phyloP scores from a whole-genome alignment of 2,329 filamentous ascomycete species.

The Furcasterigmium sp. region DNA sequence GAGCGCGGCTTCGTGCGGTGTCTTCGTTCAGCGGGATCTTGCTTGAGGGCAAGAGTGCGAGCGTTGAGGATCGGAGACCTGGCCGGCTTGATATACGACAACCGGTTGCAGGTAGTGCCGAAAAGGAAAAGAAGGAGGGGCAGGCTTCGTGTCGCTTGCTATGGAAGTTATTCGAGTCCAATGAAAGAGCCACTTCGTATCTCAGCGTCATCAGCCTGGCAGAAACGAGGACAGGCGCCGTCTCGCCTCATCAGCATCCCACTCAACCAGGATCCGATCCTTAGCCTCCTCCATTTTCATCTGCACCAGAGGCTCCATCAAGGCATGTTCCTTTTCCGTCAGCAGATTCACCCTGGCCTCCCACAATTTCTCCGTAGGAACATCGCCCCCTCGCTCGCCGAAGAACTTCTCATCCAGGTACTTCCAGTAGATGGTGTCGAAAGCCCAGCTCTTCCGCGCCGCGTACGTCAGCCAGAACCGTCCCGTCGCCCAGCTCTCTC shows the following conservation, averaged over 20 bases:
- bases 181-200: no score
- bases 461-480: constrained; percentile 27
- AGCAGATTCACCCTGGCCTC: constrained; percentile 17
- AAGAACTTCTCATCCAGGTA: constrained; percentile 27
- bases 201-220: constrained; percentile 6
- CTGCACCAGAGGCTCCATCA: constrained; percentile 20
- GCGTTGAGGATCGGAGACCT: no score
- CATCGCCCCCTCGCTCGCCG: constrained; percentile 15
- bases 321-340: constrained; percentile 10
- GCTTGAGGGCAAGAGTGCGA: no score
- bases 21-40: no score
- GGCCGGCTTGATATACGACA: no score
- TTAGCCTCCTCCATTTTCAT: constrained; percentile 17
- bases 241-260: constrained; percentile 12
- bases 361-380: constrained; percentile 9
- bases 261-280: constrained; percentile 14
- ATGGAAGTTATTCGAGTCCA: no score
- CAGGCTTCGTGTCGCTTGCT: no score
- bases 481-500: constrained; percentile 27
- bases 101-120: no score
- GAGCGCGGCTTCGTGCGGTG: no score
- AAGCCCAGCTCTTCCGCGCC: constrained; percentile 28
- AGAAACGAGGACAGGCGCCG: constrained; percentile 10
- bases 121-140: no score
- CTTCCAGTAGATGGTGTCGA: constrained; percentile 31